phyloP scores from a whole-genome alignment of 331 rosid genomes.

The Pyracantha coccinea region DNA sequence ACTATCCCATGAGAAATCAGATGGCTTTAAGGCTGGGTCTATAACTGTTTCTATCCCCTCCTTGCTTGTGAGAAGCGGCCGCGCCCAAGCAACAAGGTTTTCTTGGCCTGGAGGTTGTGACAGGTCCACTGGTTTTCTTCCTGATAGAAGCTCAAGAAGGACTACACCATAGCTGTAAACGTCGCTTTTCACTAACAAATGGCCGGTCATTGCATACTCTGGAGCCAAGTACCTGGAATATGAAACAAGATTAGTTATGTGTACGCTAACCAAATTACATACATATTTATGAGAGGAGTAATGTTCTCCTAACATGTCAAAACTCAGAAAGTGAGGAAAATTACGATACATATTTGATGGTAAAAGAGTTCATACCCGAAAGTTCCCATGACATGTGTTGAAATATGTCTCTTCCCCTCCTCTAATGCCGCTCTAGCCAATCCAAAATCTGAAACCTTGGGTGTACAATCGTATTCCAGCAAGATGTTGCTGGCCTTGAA shows the following conservation, averaged over 20 bases:
- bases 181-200: constrained; percentile 94
- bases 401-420: constrained; percentile 80
- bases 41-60: constrained; percentile 68
- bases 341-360: background rate
- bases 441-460: constrained; percentile 97
- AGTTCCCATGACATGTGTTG: constrained; percentile 99
- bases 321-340: background rate
- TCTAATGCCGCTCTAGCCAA: constrained; percentile 91
- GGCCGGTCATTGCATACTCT: constrained; percentile 99
- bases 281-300: background rate
- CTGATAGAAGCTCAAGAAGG: constrained; percentile 85
- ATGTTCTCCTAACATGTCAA: background rate
- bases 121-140: constrained; percentile 93
- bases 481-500: constrained; percentile 97
- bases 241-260: background rate
- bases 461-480: constrained; percentile 73
- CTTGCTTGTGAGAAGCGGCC: constrained; percentile 78
- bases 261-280: background rate
- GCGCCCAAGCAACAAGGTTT: constrained; percentile 81
- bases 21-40: constrained; percentile 53
- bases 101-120: constrained; percentile 95
- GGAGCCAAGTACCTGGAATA: constrained; percentile 92
- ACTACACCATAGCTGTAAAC: constrained; percentile 99
- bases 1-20: constrained; percentile 41
- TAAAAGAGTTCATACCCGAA: constrained; percentile 53